Base-by-base conservation (phyloP, 805 yeast species). In the Yamadazyma kitorensis region DNA sequence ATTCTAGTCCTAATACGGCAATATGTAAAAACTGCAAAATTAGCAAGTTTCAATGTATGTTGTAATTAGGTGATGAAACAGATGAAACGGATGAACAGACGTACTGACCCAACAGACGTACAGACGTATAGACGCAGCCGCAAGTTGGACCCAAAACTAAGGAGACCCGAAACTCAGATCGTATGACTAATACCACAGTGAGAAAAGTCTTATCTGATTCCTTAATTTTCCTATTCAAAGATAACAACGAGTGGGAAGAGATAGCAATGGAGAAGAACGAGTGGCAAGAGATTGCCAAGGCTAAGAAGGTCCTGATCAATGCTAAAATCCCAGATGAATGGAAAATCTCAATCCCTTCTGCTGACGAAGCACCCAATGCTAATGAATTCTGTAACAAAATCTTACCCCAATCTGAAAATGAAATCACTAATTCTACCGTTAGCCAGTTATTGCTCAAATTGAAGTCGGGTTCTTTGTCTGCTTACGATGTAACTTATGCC, bases 401-500 rank as follows among this genome's bases (percentile, higher is more conserved):
- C 28, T 31, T 42, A 7, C 36, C 39, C 10, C 17, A 29, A 17
- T 30, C 33, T n/a, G 47, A 40, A 32, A 7, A 22, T 5, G 27
- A 29, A 14, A 43, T 45, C 4, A 44, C 48, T 11, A 29, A 29
- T 2, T 22, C 18, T 12, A 32, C 36, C 6, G 18, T 41, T 17
- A 5, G 19, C n/a, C 17, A 27, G 17, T 25, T 27, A n/a, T 12
- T 23, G n/a, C 33, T n/a, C 7, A 24, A 27, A 14, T 22, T 36
- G 7, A 16, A 19, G 3, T 13, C 9, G 11, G 44, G 41, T 3
- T 14, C 27, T 15, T 27, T 31, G 2, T 54, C 67, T 3, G 50
- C 82, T 1, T 51, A 55, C 1, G 66, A 71, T 28, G 79, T 78
- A 3, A 59, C 74, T 1, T 54, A 53, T 8, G 83, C 84, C 1